Evolutionary conservation across 208 protist genomes (phyloP), one percentile per base, ranked within the genome.

Genomic region (Phytomonas sp.): DNA sequence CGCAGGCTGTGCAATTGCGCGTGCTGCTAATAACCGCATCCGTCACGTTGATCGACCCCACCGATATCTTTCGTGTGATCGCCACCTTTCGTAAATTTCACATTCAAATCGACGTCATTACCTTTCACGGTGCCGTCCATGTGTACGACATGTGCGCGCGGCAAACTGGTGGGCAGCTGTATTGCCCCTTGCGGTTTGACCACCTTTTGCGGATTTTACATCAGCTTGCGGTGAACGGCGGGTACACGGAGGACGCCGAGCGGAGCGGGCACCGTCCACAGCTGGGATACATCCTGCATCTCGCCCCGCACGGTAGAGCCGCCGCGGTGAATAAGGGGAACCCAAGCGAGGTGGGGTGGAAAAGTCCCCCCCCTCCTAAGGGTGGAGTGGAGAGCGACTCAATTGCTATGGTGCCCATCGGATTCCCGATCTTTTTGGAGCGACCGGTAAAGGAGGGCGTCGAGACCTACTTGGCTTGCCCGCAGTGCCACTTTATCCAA

Each of bases 171-270:
- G 89, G 89, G 34, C 34, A 40, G 37, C 71, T 93, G 67, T 71
- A 87, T 69, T 92, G 85, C 52, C 89, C 89, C 7, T 76, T 92
- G 65, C 88, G 82, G 72, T 94, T 87, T 70, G 85, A 87, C n/a
- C 89, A 94, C 71, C 61, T 92, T 0, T 77, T 78, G 60, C 68
- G 72, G 5, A 86, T 94, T 26, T 23, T 94, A 30, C 73, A 69
- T 26, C 60, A 73, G 36, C 74, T 93, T 56, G 80, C 82, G 40
- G 40, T 49, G 31, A 66, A 36, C 19, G 49, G 63, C 29, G 60
- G 63, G 30, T 59, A 32, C 23, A 16, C 33, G 29, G 64, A n/a
- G 64, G 29, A 60, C n/a, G 23, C 62, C 32, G 32, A 32, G 34
- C 31, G 67, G 6, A 66, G 29, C 14, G 69, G 64, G 49, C 36